Conservation (phyloP, 495 filamentous ascomycete species). For the Xylaria grammica region DNA sequence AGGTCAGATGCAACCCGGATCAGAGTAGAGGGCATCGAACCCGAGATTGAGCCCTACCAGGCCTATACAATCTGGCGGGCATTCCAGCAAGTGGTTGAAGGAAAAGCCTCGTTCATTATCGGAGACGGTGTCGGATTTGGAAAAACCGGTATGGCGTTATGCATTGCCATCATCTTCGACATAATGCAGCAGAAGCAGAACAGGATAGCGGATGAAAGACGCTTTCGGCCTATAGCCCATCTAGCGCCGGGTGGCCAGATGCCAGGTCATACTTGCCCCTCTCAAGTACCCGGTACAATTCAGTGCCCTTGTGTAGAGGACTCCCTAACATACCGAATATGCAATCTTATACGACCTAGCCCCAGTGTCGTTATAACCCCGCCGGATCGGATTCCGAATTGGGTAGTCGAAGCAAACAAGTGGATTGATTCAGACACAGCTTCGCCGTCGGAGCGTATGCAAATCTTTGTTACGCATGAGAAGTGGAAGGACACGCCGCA, state of each 20-base stretch:
- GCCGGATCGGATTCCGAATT: background rate
- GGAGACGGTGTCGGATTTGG: background rate
- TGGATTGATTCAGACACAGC: background rate
- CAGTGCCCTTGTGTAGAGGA: background rate
- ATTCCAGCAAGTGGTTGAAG: background rate
- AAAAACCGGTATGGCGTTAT: background rate
- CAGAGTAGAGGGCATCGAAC: background rate
- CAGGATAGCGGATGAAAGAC: background rate
- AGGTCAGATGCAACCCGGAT: background rate
- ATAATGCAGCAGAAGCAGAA: too few relatives aligned
- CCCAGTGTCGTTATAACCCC: background rate
- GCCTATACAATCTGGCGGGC: background rate
- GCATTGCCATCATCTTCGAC: background rate
- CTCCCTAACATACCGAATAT: background rate
- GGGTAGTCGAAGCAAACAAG: background rate
- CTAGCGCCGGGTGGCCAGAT: background rate
- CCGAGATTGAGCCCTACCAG: slow-evolving; percentile 1
- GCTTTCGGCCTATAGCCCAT: background rate
- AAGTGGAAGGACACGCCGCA: too few relatives aligned
- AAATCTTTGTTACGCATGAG: background rate
- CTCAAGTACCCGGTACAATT: background rate
- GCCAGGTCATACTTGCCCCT: background rate
- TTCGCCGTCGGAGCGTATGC: background rate
- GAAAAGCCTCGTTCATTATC: background rate
- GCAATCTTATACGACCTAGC: rapidly evolving